These are phyloP conservation scores for Torulaspora maleeae DNA, from an alignment of 805 yeast species.

Conservation along the genomic window DNA sequence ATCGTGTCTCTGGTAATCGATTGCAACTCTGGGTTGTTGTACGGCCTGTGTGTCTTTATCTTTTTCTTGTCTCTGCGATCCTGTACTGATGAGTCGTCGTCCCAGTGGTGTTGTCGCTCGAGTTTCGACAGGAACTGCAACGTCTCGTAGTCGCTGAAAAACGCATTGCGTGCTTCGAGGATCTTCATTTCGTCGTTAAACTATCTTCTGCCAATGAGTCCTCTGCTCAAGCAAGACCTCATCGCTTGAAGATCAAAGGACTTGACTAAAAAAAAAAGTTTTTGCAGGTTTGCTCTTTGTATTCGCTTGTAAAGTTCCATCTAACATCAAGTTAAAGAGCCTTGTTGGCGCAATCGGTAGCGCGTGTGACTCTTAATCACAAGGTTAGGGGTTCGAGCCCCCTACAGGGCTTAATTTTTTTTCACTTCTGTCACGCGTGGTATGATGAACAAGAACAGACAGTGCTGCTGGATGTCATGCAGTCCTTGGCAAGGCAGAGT, in stretches of 20 bases:
- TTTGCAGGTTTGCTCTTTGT: too few species aligned
- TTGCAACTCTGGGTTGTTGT: conserved; percentile 37
- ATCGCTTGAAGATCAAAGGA: background rate
- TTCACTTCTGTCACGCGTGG: too few species aligned
- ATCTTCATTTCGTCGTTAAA: conserved; percentile 36
- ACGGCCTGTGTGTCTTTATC: conserved; percentile 28
- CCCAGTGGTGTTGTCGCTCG: conserved; percentile 39
- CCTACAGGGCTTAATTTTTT: conserved; percentile 19
- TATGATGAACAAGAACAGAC: background rate
- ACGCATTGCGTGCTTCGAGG: conserved; percentile 46
- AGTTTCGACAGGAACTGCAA: conserved; percentile 44
- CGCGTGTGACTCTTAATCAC: conserved; percentile 24
- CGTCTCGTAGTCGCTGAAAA: conserved; percentile 56
- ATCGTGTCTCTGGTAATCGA: conserved; percentile 35
- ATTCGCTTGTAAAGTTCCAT: too few species aligned
- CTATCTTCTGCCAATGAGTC: background rate
- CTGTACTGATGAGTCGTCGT: conserved; percentile 16
- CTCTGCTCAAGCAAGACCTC: background rate
- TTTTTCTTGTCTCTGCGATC: conserved; percentile 22
- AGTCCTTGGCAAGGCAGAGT: background rate
- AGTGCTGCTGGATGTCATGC: too few species aligned
- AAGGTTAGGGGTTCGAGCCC: conserved; percentile 25
- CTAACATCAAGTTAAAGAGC: conserved; percentile 1
- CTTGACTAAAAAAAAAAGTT: background rate
- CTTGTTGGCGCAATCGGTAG: conserved; percentile 25